Percentiles rank a stretch among this genome's conserved stretches.
Conservation (phyloP, 2,329 filamentous ascomycete genomes). For the Huntiella omanensis region DNA sequence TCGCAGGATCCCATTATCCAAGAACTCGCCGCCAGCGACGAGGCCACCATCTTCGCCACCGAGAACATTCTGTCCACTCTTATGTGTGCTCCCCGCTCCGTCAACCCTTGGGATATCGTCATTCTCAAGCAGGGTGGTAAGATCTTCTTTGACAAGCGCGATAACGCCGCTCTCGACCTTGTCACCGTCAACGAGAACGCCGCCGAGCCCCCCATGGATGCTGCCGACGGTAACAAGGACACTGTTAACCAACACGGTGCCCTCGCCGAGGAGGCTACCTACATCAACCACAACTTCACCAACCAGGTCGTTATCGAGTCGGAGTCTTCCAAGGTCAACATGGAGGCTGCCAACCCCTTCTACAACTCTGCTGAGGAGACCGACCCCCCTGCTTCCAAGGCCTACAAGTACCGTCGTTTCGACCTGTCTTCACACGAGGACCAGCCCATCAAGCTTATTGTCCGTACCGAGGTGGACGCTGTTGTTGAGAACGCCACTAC, state of each 20-base stretch:
- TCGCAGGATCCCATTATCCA: slow-evolving; percentile 93
- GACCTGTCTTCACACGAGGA: slow-evolving; percentile 90
- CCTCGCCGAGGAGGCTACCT: slow-evolving; percentile 89
- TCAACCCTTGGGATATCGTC: slow-evolving; percentile 97
- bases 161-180: slow-evolving; percentile 86
- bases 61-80: slow-evolving; percentile 97
- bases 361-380: slow-evolving; percentile 88
- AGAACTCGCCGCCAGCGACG: slow-evolving; percentile 86
- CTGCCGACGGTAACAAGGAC: slow-evolving; percentile 83
- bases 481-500: slow-evolving; percentile 87
- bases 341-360: slow-evolving; percentile 86
- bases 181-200: slow-evolving; percentile 99
- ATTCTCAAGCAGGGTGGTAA: slow-evolving; percentile 87
- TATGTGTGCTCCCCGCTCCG: slow-evolving; percentile 91
- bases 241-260: slow-evolving; percentile 83
- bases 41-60: slow-evolving; percentile 91
- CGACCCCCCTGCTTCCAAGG: slow-evolving; percentile 85
- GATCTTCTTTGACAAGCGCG: slow-evolving; percentile 97
- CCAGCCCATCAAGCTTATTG: slow-evolving; percentile 79
- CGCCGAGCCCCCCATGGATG: slow-evolving; percentile 79
- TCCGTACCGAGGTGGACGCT: slow-evolving; percentile 88
- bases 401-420: slow-evolving; percentile 96
- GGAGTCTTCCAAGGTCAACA: slow-evolving; percentile 58
- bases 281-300: slow-evolving; percentile 99
- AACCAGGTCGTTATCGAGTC: slow-evolving; percentile 85